Percentiles rank a stretch among this genome's conserved stretches.
Conservation (phyloP, 768 basidiomycete species). For the Saitozyma podzolica region DNA sequence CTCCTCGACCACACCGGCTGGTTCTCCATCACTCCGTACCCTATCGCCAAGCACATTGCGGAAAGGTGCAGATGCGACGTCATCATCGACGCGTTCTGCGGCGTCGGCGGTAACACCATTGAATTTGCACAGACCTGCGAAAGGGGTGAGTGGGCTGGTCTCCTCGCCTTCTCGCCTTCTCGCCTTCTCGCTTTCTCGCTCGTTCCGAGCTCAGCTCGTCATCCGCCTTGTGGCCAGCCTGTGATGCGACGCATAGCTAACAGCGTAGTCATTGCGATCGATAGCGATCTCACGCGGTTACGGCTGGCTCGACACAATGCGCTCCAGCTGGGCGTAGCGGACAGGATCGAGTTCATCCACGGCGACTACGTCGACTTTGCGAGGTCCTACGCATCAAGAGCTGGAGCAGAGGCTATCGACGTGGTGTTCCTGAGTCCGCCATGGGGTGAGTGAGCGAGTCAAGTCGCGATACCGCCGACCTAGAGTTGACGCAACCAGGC, state of each 20-base stretch:
- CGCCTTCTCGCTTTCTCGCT: background rate
- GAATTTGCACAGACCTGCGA: conserved; percentile 96
- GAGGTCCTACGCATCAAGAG: conserved; percentile 51
- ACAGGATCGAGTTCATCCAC: conserved; percentile 91
- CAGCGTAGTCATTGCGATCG: conserved; percentile 86
- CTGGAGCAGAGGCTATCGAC: conserved; percentile 61
- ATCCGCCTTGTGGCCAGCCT: background rate
- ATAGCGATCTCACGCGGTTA: conserved; percentile 78
- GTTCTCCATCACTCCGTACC: conserved; percentile 95
- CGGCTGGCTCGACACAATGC: conserved; percentile 93
- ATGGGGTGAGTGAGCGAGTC: conserved; percentile 76
- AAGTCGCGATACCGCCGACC: conserved; percentile 56
- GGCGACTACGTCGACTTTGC: conserved; percentile 83
- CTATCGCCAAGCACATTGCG: conserved; percentile 88
- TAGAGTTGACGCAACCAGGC: conserved; percentile 41
- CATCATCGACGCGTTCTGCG: conserved; percentile 81
- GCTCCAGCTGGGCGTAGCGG: conserved; percentile 85
- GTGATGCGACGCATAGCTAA: background rate
- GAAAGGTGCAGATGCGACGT: conserved; percentile 66
- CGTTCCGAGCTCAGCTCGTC: background rate
- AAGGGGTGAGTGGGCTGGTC: conserved; percentile 63
- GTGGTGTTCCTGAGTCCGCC: conserved; percentile 92
- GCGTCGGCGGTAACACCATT: conserved; percentile 96
- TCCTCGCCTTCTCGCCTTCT: background rate
- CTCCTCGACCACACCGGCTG: conserved; percentile 94